Conservation (phyloP, 495 filamentous ascomycete species). For the Thermochaetoides thermophila region DNA sequence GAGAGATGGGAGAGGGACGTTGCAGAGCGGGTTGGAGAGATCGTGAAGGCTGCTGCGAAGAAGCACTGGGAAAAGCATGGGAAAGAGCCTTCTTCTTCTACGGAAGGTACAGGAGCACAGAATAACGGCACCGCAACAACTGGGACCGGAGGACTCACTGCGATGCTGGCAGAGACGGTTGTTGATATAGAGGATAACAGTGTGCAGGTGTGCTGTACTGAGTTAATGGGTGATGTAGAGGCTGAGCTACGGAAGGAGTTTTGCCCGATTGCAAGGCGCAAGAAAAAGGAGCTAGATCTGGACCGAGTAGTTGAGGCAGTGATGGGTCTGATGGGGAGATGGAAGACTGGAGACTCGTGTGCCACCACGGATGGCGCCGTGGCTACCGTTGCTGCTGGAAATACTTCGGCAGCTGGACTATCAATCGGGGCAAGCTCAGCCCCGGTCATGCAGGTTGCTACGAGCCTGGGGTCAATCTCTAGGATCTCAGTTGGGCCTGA, state of each 20-base stretch:
- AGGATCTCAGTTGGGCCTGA: slow-evolving; percentile 3
- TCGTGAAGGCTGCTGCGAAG: slow-evolving; percentile 29
- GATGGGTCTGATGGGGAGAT: slow-evolving; percentile 28
- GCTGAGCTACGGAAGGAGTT: slow-evolving; percentile 29
- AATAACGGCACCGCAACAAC: no score
- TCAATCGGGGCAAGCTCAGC: slow-evolving; percentile 8
- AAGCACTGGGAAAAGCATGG: slow-evolving; percentile 21
- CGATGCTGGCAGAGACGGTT: not conserved
- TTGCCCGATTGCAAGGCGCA: slow-evolving; percentile 27
- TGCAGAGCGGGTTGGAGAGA: slow-evolving; percentile 24
- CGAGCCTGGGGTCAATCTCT: slow-evolving; percentile 3
- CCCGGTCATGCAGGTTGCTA: slow-evolving; percentile 3
- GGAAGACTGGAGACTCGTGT: no score
- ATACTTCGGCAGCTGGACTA: slow-evolving; percentile 1
- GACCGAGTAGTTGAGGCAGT: slow-evolving; percentile 28
- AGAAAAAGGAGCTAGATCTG: slow-evolving; percentile 20
- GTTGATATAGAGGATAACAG: slow-evolving; percentile 2
- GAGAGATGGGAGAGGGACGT: slow-evolving; percentile 25
- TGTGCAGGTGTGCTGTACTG: slow-evolving; percentile 25
- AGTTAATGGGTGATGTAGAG: slow-evolving; percentile 27
- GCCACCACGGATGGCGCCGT: slow-evolving; percentile 5
- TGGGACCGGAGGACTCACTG: not conserved
- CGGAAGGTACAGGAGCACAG: no score
- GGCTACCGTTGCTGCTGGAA: slow-evolving; percentile 2
- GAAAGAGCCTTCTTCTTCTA: no score